Percentiles rank a stretch among this genome's conserved stretches.
Evolutionary conservation across 2,329 filamentous ascomycete genomes (phyloP).

Genomic region (Arthrinium phaeospermum): DNA sequence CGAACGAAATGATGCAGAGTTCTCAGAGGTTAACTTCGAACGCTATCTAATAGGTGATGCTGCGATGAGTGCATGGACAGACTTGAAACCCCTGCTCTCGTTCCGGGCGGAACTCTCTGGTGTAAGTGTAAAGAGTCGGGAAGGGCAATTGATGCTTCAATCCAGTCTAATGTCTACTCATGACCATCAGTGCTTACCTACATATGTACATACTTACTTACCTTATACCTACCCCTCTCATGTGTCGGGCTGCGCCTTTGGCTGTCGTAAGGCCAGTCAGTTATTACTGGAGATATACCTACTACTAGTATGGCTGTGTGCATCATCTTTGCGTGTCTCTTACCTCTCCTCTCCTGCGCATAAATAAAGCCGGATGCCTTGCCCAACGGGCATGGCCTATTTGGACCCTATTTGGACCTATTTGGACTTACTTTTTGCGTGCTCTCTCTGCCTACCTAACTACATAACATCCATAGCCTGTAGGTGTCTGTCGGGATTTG

Average conservation of each 20-base stretch:
- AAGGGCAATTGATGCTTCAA: not conserved
- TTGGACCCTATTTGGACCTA: not conserved
- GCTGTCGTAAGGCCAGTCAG: not conserved
- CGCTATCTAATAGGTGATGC: not conserved
- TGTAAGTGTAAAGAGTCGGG: not conserved
- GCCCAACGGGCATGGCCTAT: not conserved
- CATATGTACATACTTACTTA: too few species aligned
- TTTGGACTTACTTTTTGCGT: too few species aligned
- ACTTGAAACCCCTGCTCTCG: slow-evolving; percentile 11
- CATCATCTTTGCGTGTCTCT: slow-evolving; percentile 1
- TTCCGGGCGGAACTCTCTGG: slow-evolving; percentile 7
- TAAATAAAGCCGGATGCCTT: not conserved
- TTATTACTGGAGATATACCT: not conserved
- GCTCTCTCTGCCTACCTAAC: not conserved
- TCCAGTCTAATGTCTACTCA: too few species aligned
- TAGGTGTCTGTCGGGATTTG: not conserved
- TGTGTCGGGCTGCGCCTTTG: not conserved
- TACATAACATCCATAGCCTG: too few species aligned
- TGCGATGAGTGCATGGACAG: slow-evolving; percentile 1
- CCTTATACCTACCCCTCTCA: not conserved
- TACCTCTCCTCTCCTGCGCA: not conserved
- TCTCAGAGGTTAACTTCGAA: not conserved
- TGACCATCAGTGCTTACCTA: not conserved
- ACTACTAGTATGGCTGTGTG: not conserved
- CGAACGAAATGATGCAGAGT: not conserved